Evolutionary conservation across 2,329 filamentous ascomycete species (phyloP).

Genomic region (Magnaporthales sp.): DNA sequence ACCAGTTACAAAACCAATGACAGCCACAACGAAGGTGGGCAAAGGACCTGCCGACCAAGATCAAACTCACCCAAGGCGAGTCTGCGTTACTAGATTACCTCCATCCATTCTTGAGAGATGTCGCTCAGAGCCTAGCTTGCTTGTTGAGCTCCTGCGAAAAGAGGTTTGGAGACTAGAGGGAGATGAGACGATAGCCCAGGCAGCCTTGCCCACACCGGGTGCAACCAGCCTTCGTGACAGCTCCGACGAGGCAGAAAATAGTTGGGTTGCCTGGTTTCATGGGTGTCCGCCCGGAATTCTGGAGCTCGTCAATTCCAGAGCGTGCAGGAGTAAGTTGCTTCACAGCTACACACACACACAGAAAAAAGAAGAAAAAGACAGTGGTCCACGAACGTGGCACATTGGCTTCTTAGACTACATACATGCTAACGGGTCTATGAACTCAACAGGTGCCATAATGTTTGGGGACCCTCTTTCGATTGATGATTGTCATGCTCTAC

Average conservation of each 20-base stretch:
- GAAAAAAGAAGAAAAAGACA: not conserved
- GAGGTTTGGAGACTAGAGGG: constrained; percentile 64
- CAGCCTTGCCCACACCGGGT: not conserved
- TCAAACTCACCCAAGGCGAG: constrained; percentile 12
- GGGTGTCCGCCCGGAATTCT: constrained; percentile 67
- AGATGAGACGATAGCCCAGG: constrained; percentile 14
- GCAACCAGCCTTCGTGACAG: not conserved
- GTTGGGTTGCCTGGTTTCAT: constrained; percentile 56
- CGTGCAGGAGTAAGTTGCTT: constrained; percentile 55
- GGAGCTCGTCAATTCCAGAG: constrained; percentile 66
- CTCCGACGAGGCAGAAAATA: constrained; percentile 9
- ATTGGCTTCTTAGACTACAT: not conserved
- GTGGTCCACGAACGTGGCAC: not conserved
- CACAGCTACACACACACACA: not conserved
- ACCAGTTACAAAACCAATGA: not conserved
- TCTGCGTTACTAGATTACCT: constrained; percentile 55
- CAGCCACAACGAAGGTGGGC: not conserved
- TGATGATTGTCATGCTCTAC: constrained; percentile 48
- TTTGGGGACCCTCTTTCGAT: constrained; percentile 64
- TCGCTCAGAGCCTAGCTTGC: constrained; percentile 57
- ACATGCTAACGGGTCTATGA: not conserved
- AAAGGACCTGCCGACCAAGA: not conserved
- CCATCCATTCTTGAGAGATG: constrained; percentile 69
- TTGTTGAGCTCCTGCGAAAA: constrained; percentile 65
- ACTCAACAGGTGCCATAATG: constrained; percentile 57